phyloP scores from a whole-genome alignment of 140 eudicot species.

The Oenanthe javanica region DNA sequence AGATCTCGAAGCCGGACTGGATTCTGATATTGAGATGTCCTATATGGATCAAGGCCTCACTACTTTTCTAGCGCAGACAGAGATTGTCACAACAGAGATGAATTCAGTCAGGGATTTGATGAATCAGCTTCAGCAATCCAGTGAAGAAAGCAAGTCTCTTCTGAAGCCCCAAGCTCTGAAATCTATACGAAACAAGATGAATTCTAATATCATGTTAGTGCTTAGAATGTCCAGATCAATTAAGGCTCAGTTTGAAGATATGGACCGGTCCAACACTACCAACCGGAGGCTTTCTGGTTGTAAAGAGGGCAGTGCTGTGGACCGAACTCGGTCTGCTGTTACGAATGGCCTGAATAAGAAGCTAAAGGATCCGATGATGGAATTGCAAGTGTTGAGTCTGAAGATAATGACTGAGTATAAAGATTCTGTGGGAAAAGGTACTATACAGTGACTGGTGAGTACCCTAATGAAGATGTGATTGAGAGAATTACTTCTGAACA shows the following conservation, averaged over 20 bases:
- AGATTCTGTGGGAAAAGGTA: constrained; percentile 66
- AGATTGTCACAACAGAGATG: constrained; percentile 54
- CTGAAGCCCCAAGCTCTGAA: constrained; percentile 57
- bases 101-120: constrained; percentile 43
- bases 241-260: constrained; percentile 44
- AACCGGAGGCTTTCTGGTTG: constrained; percentile 67
- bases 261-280: constrained; percentile 57
- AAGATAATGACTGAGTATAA: constrained; percentile 73
- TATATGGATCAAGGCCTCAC: constrained; percentile 53
- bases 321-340: constrained; percentile 58
- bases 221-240: constrained; percentile 51
- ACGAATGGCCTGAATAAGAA: constrained; percentile 82
- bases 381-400: constrained; percentile 69
- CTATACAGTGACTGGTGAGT: constrained; percentile 71
- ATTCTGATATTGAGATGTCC: constrained; percentile 36
- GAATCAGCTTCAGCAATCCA: constrained; percentile 25
- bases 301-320: constrained; percentile 55
- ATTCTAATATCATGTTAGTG: constrained; percentile 40
- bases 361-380: constrained; percentile 81
- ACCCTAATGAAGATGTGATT: constrained; percentile 56
- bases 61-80: constrained; percentile 59
- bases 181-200: constrained; percentile 32
- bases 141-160: constrained; percentile 52
- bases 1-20: constrained; percentile 51
- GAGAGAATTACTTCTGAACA: constrained; percentile 63